Base-by-base conservation (phyloP, 768 basidiomycete species). In the Podaxis sp. region DNA sequence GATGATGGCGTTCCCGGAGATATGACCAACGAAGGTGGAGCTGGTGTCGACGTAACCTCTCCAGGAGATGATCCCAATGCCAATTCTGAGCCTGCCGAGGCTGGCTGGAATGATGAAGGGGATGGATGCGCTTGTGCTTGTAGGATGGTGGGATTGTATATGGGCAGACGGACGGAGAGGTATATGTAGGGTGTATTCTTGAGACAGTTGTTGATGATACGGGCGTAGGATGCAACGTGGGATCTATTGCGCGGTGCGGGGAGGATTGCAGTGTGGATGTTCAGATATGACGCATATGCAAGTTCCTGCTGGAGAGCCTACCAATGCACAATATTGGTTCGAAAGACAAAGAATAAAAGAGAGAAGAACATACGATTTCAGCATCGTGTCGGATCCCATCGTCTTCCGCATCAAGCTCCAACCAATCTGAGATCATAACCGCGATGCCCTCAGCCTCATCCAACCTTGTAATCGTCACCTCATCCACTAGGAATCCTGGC, bases 371-470 rank as follows among this genome's bases (percentile, higher is more conserved):
- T 73, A 95, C 95, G 59, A 96, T 91, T 76, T 96, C 97, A 50
- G 94, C 90, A 71, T 99, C 97, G 68, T 96, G 93, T 50, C 97
- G 86, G 58, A 98, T 88, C 82, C 96, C 94, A 68, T 94, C 93
- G 74, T 98, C 95, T 0, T 85, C 77, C 7, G 93, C 89, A 75
- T 99, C 97, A 41, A 99, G 80, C 73, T 97, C 94, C 2, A 99
- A 81, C 97, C 97, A 99, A 59, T 96, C 93, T 2, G 95, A 94
- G 7, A 91, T 81, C 72, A 97, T 83, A 4, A 81, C 89, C 13
- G 92, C 85, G 40, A 91, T 77, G 27, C 81, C 81, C 63, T 90
- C 87, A 9, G 87, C 84, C 68, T 94, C 91, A 73, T 92, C 92
- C n/a, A 96, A 80, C 65, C 90, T 79, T 15, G 93, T 93, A 59